phyloP scores from a whole-genome alignment of 257 asterid species.

The Voacanga thouarsii region DNA sequence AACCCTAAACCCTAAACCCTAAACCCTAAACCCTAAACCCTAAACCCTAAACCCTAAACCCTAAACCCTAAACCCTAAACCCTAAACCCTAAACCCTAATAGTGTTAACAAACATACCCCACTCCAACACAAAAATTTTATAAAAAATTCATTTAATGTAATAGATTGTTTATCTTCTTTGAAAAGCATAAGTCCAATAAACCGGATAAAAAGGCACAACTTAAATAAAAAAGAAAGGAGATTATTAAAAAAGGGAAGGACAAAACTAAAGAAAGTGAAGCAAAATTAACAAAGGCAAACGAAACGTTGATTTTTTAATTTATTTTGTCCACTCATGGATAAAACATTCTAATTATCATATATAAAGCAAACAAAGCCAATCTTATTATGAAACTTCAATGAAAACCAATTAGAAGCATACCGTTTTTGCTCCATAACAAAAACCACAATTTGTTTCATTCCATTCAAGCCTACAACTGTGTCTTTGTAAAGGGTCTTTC shows the following conservation, averaged over 20 bases:
- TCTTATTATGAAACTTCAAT: neutral
- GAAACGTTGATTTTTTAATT: neutral
- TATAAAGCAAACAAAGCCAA: slow-evolving; percentile 1
- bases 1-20: no score
- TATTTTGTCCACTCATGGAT: neutral
- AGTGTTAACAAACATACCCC: no score
- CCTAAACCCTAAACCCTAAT: no score
- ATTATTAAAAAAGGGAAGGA: neutral
- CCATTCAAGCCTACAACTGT: slow-evolving; percentile 95
- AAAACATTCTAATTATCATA: neutral
- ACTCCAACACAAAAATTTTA: neutral
- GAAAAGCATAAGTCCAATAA: neutral
- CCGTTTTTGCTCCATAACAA: slow-evolving; percentile 73
- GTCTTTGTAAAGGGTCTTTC: slow-evolving; percentile 83
- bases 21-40: no score
- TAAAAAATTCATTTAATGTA: neutral
- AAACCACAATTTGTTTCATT: slow-evolving; percentile 71
- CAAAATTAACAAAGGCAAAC: neutral
- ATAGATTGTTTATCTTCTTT: neutral
- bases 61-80: no score
- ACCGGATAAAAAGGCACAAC: neutral
- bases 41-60: no score
- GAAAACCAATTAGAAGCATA: slow-evolving; percentile 30
- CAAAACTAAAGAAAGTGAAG: slow-evolving; percentile 1
- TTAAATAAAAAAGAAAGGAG: neutral